These are phyloP conservation scores for Lachnellula hyalina DNA, from an alignment of 2,329 filamentous ascomycete species.

Conservation along the genomic window DNA sequence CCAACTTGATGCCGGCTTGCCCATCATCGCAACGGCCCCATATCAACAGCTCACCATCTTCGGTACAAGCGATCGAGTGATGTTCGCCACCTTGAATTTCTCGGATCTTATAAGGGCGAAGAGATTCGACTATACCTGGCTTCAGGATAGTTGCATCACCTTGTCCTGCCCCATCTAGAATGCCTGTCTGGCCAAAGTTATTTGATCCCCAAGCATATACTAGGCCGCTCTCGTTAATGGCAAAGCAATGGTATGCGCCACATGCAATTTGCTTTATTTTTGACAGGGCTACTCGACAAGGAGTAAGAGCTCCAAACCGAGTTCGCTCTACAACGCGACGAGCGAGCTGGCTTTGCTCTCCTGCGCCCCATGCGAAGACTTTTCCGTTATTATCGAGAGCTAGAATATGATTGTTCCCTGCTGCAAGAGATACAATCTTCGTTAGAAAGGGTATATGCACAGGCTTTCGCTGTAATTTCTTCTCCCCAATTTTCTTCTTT, in stretches of 20 bases:
- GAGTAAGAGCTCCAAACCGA: slow-evolving; percentile 20
- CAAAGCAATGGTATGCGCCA: slow-evolving; percentile 78
- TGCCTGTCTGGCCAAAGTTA: slow-evolving; percentile 76
- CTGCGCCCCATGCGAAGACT: slow-evolving; percentile 59
- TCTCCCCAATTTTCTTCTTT: slow-evolving; percentile 10
- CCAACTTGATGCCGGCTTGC: slow-evolving; percentile 52
- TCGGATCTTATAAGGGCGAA: slow-evolving; percentile 57
- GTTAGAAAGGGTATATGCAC: slow-evolving; percentile 36
- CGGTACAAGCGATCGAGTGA: slow-evolving; percentile 64
- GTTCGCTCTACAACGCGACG: slow-evolving; percentile 32
- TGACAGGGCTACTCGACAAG: slow-evolving; percentile 25
- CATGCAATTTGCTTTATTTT: slow-evolving; percentile 30
- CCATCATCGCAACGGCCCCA: slow-evolving; percentile 55
- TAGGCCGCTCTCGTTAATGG: slow-evolving; percentile 59
- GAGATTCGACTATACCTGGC: slow-evolving; percentile 60
- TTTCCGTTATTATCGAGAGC: slow-evolving; percentile 50
- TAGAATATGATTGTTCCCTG: slow-evolving; percentile 51
- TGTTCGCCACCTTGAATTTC: slow-evolving; percentile 68
- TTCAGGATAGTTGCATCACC: slow-evolving; percentile 66
- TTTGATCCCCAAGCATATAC: slow-evolving; percentile 83
- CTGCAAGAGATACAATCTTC: slow-evolving; percentile 46
- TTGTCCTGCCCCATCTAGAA: slow-evolving; percentile 58
- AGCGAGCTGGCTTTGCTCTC: slow-evolving; percentile 59
- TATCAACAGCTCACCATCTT: slow-evolving; percentile 51
- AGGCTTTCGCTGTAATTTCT: slow-evolving; percentile 15